These are phyloP conservation scores for Helotiales sp. DNA, from an alignment of 2,329 filamentous ascomycete species.

Conservation along the genomic window DNA sequence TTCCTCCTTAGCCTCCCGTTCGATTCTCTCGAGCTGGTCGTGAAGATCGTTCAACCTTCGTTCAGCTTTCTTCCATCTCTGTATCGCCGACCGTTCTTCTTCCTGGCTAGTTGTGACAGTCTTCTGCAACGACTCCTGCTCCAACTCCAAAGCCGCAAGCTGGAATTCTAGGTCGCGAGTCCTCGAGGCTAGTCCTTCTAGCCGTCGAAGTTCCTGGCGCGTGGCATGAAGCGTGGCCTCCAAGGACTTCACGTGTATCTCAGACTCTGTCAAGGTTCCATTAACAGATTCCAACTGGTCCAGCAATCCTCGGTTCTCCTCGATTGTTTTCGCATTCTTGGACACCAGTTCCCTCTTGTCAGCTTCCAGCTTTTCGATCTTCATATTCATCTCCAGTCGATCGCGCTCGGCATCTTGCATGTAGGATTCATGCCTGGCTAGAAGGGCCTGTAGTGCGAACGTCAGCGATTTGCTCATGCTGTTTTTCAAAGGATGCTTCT, in stretches of 20 bases:
- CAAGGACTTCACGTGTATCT: constrained; percentile 74
- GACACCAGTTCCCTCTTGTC: constrained; percentile 74
- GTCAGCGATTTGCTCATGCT: constrained; percentile 57
- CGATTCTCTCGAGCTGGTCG: constrained; percentile 85
- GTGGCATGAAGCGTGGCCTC: constrained; percentile 76
- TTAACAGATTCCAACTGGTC: constrained; percentile 87
- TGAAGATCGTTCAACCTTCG: constrained; percentile 75
- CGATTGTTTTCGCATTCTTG: constrained; percentile 73
- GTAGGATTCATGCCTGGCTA: constrained; percentile 90
- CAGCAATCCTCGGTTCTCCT: constrained; percentile 79
- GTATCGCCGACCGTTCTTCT: constrained; percentile 75
- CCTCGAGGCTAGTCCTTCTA: constrained; percentile 72
- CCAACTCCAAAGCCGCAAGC: constrained; percentile 74
- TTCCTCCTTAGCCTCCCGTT: constrained; percentile 79
- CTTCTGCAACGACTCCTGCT: constrained; percentile 72
- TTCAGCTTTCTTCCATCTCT: constrained; percentile 85
- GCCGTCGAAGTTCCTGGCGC: constrained; percentile 71
- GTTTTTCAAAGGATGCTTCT: neutral
- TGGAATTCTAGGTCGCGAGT: constrained; percentile 81
- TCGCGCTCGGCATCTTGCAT: constrained; percentile 90
- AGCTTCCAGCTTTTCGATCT: constrained; percentile 73
- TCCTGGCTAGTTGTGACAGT: constrained; percentile 67
- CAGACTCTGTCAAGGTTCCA: constrained; percentile 74
- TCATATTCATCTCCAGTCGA: constrained; percentile 68
- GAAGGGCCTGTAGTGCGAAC: constrained; percentile 76